phyloP scores from a whole-genome alignment of 257 asterid genomes.

The Nicotiana undulata region DNA sequence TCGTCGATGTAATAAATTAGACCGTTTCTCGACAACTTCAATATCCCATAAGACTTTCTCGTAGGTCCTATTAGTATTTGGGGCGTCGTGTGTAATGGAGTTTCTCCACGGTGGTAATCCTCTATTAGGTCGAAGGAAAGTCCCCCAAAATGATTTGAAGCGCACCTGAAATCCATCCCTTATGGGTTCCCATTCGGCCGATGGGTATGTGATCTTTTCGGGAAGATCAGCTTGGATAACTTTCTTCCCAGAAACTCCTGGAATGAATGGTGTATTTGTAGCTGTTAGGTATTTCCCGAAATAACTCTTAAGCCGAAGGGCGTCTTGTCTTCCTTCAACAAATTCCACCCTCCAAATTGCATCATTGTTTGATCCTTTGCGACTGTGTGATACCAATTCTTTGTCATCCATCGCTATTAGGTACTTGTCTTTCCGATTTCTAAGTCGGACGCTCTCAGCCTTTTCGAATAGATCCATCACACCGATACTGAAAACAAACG shows the following conservation, averaged over 20 bases:
- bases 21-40: slow-evolving; percentile 47
- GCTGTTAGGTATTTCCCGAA: slow-evolving; percentile 65
- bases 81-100: slow-evolving; percentile 55
- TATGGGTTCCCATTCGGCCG: slow-evolving; percentile 59
- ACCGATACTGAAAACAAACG: neutral
- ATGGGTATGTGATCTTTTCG: slow-evolving; percentile 19
- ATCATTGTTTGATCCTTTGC: slow-evolving; percentile 33
- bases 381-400: slow-evolving; percentile 30
- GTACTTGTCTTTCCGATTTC: slow-evolving; percentile 47
- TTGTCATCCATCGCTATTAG: slow-evolving; percentile 55
- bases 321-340: slow-evolving; percentile 21
- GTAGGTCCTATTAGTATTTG: slow-evolving; percentile 26
- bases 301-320: slow-evolving; percentile 50
- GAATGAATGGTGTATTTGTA: slow-evolving; percentile 37
- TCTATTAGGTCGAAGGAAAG: slow-evolving; percentile 51
- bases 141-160: slow-evolving; percentile 46
- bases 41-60: slow-evolving; percentile 71
- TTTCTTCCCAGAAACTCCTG: slow-evolving; percentile 39
- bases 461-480: slow-evolving; percentile 55
- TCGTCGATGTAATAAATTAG: neutral
- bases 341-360: slow-evolving; percentile 50
- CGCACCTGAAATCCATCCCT: slow-evolving; percentile 79
- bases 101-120: slow-evolving; percentile 82
- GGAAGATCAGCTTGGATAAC: slow-evolving; percentile 44
- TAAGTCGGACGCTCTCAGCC: slow-evolving; percentile 41